Evolutionary conservation across 805 yeast species (phyloP), one percentile per base, ranked within the genome.

Genomic region (Sugiyamaella qingdaonensis): DNA sequence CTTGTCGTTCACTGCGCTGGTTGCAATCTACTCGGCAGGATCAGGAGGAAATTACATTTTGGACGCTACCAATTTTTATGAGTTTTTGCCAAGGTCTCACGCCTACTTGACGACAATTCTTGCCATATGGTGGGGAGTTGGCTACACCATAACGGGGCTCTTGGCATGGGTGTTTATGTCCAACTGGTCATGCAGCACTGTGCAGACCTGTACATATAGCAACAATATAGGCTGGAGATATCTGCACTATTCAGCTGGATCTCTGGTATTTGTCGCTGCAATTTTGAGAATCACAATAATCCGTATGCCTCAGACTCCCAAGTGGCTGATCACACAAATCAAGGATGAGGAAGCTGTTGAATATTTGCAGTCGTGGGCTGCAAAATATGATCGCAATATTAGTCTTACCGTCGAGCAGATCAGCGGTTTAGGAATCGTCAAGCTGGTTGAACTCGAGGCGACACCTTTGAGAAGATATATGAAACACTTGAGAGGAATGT

Each of bases 171-270:
- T 80, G 0, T 77, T 78, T 53, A 67, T 82, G 52, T 74, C 82
- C 14, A 73, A 77, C 54, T 70, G 69, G 55, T 76, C 81, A 3
- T 80, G 86, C 61, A 64, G 68, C 21, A 60, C 73, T 67, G 64
- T 63, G 13, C 74, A 64, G 16, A 51, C 67, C 37, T 81, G 86
- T 63, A 70, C 72, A 24, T 69, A 77, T 10, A 53, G 58, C 10
- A 64, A 69, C 35, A 82, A 82, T 63, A 71, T 74, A 65, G 86
- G 86, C 49, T 82, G 86, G 86, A 68, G 86, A 61, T 81, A 81
- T 64, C 70, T 74, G 49, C 78, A 79, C 72, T 79, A 72, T 63
- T 72, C 77, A 11, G 74, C 79, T 60, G 79, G 83, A 10, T 81
- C 76, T 2, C 64, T 81, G 48, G 82, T 81, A 4, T 50, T 75